phyloP scores from a whole-genome alignment of 2,329 filamentous ascomycete species.

The Penicillium sp. region DNA sequence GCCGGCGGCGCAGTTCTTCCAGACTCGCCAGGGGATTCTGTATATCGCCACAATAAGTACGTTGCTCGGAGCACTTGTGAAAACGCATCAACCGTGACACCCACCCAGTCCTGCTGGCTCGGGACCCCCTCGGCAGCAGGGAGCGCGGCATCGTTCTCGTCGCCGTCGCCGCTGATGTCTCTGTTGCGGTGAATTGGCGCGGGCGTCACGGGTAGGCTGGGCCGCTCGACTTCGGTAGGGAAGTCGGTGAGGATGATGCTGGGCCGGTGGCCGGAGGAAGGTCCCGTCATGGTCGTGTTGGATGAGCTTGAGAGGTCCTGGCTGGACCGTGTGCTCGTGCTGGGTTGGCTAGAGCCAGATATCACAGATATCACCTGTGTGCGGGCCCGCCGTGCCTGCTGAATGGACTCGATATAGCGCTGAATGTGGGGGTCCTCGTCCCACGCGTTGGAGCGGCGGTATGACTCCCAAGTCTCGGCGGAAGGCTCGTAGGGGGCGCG shows the following conservation, averaged over 20 bases:
- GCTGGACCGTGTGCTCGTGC: constrained; percentile 6
- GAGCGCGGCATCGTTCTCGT: constrained; percentile 49
- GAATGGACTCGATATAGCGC: constrained; percentile 77
- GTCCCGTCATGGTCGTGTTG: constrained; percentile 13
- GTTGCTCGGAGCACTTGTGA: constrained; percentile 45
- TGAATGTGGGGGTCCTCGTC: constrained; percentile 88
- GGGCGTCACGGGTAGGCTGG: constrained; percentile 87
- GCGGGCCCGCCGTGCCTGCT: constrained; percentile 61
- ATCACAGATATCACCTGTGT: constrained; percentile 46
- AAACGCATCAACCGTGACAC: constrained; percentile 58
- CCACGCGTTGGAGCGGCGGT: constrained; percentile 84
- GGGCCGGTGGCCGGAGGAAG: constrained; percentile 41
- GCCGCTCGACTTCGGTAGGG: constrained; percentile 76
- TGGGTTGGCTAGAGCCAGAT: constrained; percentile 20
- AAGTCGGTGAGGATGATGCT: constrained; percentile 82
- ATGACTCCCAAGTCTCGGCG: constrained; percentile 69
- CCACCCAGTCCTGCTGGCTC: constrained; percentile 90
- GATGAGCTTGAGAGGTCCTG: not conserved
- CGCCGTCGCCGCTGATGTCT: constrained; percentile 60
- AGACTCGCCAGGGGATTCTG: constrained; percentile 72
- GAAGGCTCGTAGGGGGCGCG: constrained; percentile 20
- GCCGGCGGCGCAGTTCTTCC: constrained; percentile 68
- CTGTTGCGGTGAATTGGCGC: constrained; percentile 73
- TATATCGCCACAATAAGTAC: constrained; percentile 50
- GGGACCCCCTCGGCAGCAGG: constrained; percentile 82